Evolutionary conservation across 805 yeast species (phyloP), one percentile per base, ranked within the genome.

Genomic region (Wickerhamiella musiphila): DNA sequence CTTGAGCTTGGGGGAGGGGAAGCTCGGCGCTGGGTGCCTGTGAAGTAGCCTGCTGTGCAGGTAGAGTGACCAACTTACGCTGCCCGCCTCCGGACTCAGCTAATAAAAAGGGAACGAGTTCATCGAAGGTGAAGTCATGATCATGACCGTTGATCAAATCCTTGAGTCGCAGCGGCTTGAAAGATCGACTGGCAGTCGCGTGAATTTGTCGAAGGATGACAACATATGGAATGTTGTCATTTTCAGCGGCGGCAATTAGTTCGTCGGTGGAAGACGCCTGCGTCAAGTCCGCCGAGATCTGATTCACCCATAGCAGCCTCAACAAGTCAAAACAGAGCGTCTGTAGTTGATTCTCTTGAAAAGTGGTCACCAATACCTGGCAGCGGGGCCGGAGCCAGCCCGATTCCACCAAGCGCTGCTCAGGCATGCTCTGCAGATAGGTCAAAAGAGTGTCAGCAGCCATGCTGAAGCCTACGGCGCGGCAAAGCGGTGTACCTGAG

Each of bases 381-480:
- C 94, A 83, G 42, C 93, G 62, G 21, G 64, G 60, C 4, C 70
- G 38, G 17, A 23, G 28, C 22, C 20, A 27, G 5, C 29, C 32
- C 12, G 35, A 46, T 22, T 26, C 26, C 10, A n/a, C 13, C 11
- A 22, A 18, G 13, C 18, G 10, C 5, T 17, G 3, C 12, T 18
- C 9, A 4, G 32, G 22, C 21, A 29, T 25, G 40, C 52, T 47
- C 49, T n/a, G 45, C 45, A 71, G 68, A 4, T 66, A 54, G 18
- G 60, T 60, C 40, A 70, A 66, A 0, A 75, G 55, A 26, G 66
- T 65, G 43, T 75, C 82, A 65, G 81, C 71, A 0, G 90, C 79
- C 35, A 90, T 53, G 39, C 81, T 75, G 47, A 90, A 76, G 0
- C 98, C 96, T 26, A 84, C 95, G 1, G 83, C 93, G 33, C 64